A percentile compares a stretch with the other conserved stretches of the same genome.
These are phyloP conservation scores for Thoreauomyces humboldtii DNA, from an alignment of 192 early-diverging fungal species.

Conservation along the genomic window DNA sequence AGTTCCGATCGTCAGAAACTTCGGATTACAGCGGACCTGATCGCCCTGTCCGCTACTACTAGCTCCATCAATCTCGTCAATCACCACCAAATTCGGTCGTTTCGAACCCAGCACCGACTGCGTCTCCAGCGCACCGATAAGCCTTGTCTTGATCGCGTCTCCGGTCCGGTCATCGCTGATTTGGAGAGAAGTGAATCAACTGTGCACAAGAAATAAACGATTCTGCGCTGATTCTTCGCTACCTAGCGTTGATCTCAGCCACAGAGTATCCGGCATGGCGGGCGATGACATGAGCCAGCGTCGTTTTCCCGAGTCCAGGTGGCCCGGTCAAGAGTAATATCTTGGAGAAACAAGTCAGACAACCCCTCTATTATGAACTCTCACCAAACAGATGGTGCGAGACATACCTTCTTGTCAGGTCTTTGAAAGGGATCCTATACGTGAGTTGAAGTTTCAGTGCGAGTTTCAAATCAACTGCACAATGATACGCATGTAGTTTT, in stretches of 20 bases:
- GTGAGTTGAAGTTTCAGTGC: no score
- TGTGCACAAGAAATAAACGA: no score
- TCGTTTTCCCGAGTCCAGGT: conserved; percentile 95
- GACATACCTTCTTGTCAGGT: conserved; percentile 58
- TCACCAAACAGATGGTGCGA: neutral
- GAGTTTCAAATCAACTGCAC: no score
- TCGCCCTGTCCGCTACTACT: conserved; percentile 61
- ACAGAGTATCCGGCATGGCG: conserved; percentile 87
- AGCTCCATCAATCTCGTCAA: conserved; percentile 97
- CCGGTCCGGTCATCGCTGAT: conserved; percentile 91
- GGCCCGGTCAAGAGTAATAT: conserved; percentile 82
- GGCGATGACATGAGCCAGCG: conserved; percentile 89
- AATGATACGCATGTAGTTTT: no score
- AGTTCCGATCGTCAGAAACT: neutral
- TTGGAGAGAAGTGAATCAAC: neutral
- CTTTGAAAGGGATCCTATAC: conserved; percentile 48
- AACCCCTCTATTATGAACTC: neutral
- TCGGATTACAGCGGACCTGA: no score
- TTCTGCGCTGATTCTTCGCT: no score
- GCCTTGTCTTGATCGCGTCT: conserved; percentile 62
- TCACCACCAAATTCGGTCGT: conserved; percentile 80
- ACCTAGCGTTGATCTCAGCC: conserved; percentile 87
- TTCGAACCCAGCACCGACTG: conserved; percentile 63
- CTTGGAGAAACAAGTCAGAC: conserved; percentile 11
- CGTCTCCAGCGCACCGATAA: conserved; percentile 74